Evolutionary conservation across 129 eudicot genomes (phyloP), one percentile per base, ranked within the genome.

Genomic region (Centaurea solstitialis): DNA sequence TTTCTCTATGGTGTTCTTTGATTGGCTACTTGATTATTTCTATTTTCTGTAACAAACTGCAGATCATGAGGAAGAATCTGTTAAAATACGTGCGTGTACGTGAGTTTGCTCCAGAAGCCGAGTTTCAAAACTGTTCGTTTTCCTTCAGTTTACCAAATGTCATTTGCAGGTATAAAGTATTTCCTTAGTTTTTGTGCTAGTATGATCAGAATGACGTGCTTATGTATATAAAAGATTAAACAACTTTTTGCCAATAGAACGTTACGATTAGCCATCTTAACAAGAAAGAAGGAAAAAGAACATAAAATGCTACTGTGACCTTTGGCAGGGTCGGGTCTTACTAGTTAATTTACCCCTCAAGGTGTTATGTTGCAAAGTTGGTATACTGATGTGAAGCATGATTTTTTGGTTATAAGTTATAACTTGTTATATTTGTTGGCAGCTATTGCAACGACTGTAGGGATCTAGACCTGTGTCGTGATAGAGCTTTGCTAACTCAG

Each of bases 51-150:
- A 72, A 61, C 38, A 40, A 77, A 43, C 5, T 68, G 78, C 90
- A 96, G 98, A 85, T 96, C 76, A 87, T 96, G 92, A 91, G 95
- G 80, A 93, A 73, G 80, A 93, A 93, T 82, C 89, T 96, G 77
- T 59, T 96, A 68, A 89, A 77, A 81, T 83, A 74, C 70, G 87
- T 91, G 22, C 93, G 87, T 22, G 87, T 96, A 47, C 84, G 88
- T 88, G 99, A 96, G 86, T 96, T 96, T 86, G 98, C 98, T 76
- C 97, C 95, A 41, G 98, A 93, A 82, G 99, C 99, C 21, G 91
- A 96, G 86, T 93, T 96, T 87, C 82, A 72, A 28, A 70, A 70
- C 73, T 81, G 78, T 30, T 80, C 79, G 1, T 41, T 86, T 11
- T 85, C 93, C 37, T 89, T 93, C 76, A 75, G 84, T 57, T 85